Percentiles rank a stretch among this genome's conserved stretches.
Evolutionary conservation across 306 rosid genomes (phyloP).

Genomic region (Chamaecrista fasciculata): DNA sequence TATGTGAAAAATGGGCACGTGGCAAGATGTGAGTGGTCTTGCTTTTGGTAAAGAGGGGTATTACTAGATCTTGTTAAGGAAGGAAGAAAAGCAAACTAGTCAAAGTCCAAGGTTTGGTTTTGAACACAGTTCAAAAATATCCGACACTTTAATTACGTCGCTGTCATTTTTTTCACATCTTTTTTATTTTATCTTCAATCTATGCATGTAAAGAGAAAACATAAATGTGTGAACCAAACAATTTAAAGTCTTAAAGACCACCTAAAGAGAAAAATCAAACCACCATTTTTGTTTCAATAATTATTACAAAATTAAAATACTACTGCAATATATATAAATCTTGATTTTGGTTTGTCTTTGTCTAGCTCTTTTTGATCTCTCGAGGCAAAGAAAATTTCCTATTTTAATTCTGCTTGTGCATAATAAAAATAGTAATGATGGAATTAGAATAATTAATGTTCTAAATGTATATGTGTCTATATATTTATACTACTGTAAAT

Average conservation of each 20-base stretch:
- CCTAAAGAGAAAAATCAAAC: not conserved
- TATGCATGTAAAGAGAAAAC: conserved; percentile 28
- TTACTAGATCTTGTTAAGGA: conserved; percentile 56
- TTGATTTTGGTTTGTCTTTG: too few species aligned
- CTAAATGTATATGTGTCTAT: too few species aligned
- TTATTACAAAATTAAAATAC: not conserved
- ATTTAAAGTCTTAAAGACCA: not conserved
- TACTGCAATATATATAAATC: not conserved
- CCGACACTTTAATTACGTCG: conserved; percentile 32
- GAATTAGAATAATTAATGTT: too few species aligned
- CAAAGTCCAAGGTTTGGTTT: conserved; percentile 51
- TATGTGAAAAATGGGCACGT: conserved; percentile 37
- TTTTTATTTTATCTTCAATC: conserved; percentile 28
- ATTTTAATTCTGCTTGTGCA: not conserved
- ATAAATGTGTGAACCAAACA: conserved; percentile 5
- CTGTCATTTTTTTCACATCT: conserved; percentile 31
- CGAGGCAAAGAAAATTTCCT: too few species aligned
- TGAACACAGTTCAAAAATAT: conserved; percentile 28
- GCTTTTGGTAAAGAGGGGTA: conserved; percentile 55
- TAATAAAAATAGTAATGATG: not conserved
- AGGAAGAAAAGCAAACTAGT: conserved; percentile 71
- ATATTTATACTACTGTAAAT: too few species aligned
- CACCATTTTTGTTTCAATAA: not conserved
- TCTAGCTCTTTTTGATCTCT: too few species aligned
- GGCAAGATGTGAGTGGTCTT: conserved; percentile 34